Evolutionary conservation across 495 filamentous ascomycete species (phyloP).

Genomic region (Neurospora terricola): DNA sequence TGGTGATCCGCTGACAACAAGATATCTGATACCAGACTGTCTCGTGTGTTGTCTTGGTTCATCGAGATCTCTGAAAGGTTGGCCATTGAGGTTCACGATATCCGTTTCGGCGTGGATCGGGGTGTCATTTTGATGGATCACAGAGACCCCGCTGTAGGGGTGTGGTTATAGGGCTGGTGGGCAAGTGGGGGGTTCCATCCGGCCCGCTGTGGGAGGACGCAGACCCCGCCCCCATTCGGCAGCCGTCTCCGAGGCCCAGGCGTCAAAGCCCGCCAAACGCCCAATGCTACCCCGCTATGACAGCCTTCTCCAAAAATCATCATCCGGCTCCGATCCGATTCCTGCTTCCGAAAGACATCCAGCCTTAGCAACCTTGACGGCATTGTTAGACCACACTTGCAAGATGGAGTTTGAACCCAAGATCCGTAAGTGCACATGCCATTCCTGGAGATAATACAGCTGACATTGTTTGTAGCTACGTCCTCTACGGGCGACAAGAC

Average conservation of each 20-base stretch:
- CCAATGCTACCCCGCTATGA: neutral
- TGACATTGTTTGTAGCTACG: conserved; percentile 42
- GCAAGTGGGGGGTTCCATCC: neutral
- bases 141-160: neutral
- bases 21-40: neutral
- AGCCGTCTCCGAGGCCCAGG: neutral
- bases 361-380: neutral
- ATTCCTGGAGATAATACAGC: neutral
- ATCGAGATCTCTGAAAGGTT: neutral
- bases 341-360: neutral
- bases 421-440: conserved; percentile 3
- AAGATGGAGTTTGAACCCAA: conserved; percentile 32
- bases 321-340: neutral
- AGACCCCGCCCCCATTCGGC: neutral
- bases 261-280: neutral
- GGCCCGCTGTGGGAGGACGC: neutral
- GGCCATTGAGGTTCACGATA: neutral
- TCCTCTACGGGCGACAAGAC: conserved; percentile 69
- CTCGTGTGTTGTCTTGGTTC: neutral
- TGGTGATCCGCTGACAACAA: neutral
- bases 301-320: neutral
- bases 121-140: neutral
- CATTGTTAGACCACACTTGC: neutral
- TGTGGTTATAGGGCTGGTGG: neutral
- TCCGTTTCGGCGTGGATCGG: neutral